Conservation (phyloP, 2,329 filamentous ascomycete genomes). For the Cladophialophora yegresii region DNA sequence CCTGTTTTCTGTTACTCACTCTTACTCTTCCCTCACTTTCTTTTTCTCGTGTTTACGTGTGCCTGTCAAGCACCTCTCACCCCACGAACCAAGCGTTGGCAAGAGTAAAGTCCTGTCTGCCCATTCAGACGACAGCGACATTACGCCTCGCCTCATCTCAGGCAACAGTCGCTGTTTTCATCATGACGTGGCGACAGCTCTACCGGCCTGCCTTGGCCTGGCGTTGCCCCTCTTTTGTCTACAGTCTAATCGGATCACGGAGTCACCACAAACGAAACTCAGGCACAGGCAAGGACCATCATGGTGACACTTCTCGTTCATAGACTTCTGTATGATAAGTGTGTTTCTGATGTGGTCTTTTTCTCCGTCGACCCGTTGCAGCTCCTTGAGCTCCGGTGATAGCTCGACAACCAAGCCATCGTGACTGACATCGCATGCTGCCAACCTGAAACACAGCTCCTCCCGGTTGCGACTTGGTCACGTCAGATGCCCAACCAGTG, state of each 20-base stretch:
- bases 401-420: conserved; percentile 7
- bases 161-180: conserved; percentile 15
- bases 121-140: not conserved
- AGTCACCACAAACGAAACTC: not conserved
- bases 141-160: not conserved
- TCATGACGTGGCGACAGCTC: conserved; percentile 18
- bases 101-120: not conserved
- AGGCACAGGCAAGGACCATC: not conserved
- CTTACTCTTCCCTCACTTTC: not conserved
- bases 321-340: not conserved
- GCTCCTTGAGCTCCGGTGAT: not conserved
- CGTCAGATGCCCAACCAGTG: conserved; percentile 15
- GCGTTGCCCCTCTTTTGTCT: conserved; percentile 17
- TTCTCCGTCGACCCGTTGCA: not conserved
- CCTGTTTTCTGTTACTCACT: conserved; percentile 11
- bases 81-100: not conserved
- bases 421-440: conserved; percentile 11
- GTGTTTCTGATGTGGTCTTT: not conserved
- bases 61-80: not conserved
- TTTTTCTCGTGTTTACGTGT: conserved; percentile 1
- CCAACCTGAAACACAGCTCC: conserved; percentile 24
- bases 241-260: conserved; percentile 12
- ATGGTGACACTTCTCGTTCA: conserved; percentile 4
- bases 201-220: conserved; percentile 2
- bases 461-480: conserved; percentile 17